These are phyloP conservation scores for Phialocephala sp. DNA, from an alignment of 2,329 filamentous ascomycete species.

Conservation along the genomic window DNA sequence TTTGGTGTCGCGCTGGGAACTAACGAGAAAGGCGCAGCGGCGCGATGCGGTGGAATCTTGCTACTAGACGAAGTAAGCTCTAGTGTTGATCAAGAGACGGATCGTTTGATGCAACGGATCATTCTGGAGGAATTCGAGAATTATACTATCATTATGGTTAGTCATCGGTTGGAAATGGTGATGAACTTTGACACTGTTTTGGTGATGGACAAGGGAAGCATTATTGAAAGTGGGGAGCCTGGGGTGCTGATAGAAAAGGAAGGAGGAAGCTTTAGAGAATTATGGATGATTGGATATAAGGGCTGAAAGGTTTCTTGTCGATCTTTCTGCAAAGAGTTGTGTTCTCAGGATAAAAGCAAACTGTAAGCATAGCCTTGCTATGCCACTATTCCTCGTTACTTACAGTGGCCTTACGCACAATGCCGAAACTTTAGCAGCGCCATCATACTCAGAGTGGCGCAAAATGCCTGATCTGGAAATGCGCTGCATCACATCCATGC, in stretches of 20 bases:
- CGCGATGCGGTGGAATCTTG: constrained; percentile 14
- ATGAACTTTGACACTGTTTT: constrained; percentile 56
- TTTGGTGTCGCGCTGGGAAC: background rate
- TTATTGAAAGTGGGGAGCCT: constrained; percentile 22
- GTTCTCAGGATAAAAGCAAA: background rate
- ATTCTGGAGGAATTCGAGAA: constrained; percentile 57
- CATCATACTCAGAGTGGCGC: too few relatives aligned
- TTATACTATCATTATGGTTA: constrained; percentile 56
- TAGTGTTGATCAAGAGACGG: constrained; percentile 62
- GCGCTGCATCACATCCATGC: too few relatives aligned
- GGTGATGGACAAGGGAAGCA: constrained; percentile 51
- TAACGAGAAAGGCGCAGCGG: background rate
- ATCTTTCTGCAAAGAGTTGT: background rate
- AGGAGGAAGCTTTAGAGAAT: constrained; percentile 18
- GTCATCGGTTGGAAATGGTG: constrained; percentile 49
- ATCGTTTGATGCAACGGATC: constrained; percentile 59
- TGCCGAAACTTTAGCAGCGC: too few relatives aligned
- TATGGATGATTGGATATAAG: constrained; percentile 14
- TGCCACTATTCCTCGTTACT: background rate
- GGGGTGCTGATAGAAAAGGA: constrained; percentile 15
- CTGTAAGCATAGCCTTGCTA: background rate
- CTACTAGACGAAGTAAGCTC: constrained; percentile 27
- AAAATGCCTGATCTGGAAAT: too few relatives aligned
- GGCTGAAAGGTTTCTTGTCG: background rate
- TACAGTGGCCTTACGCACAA: too few relatives aligned